Base-by-base conservation (phyloP, 2,329 filamentous ascomycete genomes). In the Paecilomyces formosus region DNA sequence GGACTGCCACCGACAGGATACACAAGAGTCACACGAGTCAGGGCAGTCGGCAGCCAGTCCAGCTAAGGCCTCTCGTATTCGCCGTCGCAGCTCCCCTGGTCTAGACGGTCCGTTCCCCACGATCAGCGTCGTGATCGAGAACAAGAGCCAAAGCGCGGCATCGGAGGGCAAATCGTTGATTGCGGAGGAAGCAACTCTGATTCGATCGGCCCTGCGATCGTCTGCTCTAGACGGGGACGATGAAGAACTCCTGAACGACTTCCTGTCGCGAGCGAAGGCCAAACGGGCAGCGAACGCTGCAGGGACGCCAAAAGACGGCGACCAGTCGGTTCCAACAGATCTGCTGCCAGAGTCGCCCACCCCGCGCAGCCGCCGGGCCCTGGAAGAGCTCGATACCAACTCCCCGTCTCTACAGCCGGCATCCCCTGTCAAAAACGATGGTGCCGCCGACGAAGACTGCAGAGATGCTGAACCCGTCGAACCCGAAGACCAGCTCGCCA, bases 221-320 rank as follows among this genome's bases (percentile, higher is more conserved):
- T 56, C 72, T 61, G 71, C 70, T 26, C 62, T 76, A 11, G 72
- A 72, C 56, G 72, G 71, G 51, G 72, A 76, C 12, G 74, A 77
- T 63, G 69, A 71, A 8, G 72, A 67, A 45, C 58, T 77, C n/a
- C 65, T 77, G 53, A 74, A 70, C 56, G 68, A 73, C 55, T 76
- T 77, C 61, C 59, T 77, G 26, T 74, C 71, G n/a, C 73, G 70
- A 56, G 74, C 74, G 11, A 68, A 73, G 61, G 73, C 73, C 18
- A 76, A 76, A 59, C 70, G 74, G 30, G 73, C 68, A 15, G 74
- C 73, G 52, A 74, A 73, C 61, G 67, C 66, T 21, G 62, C 62
- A 3, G 58, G 61, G 28, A 61, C 62, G 13, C 55, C 63, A 4
- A 63, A 66, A 35, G 64, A 64, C 22, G 55, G 31, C 1, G 66